Conservation (phyloP, 2,329 filamentous ascomycete species). For the Claviceps humidiphila region DNA sequence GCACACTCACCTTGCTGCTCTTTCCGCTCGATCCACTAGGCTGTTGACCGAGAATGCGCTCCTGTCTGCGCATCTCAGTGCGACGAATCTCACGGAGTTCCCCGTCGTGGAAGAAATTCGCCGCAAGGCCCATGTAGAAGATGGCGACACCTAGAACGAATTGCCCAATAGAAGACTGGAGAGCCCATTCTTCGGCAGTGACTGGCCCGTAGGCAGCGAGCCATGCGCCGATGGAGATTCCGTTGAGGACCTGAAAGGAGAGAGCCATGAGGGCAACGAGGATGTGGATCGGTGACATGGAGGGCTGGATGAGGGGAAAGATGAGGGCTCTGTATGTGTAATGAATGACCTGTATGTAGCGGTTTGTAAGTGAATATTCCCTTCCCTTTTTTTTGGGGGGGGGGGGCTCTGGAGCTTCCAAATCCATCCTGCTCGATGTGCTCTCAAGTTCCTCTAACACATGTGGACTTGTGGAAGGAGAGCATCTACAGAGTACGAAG, state of each 20-base stretch:
- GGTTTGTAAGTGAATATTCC: background rate
- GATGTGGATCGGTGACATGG: constrained; percentile 80
- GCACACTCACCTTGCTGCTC: constrained; percentile 16
- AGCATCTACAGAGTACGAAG: too few relatives aligned
- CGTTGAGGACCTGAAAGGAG: constrained; percentile 71
- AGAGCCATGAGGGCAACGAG: constrained; percentile 51
- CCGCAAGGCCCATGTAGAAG: constrained; percentile 63
- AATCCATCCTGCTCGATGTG: background rate
- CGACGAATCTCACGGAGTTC: constrained; percentile 77
- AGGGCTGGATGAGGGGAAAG: constrained; percentile 71
- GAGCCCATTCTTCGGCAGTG: constrained; percentile 37
- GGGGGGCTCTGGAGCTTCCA: too few relatives aligned
- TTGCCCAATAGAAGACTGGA: constrained; percentile 26
- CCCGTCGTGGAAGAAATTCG: constrained; percentile 83
- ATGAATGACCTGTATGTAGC: constrained; percentile 50
- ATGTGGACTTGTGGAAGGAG: too few relatives aligned
- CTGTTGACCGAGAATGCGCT: constrained; percentile 19
- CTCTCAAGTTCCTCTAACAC: too few relatives aligned
- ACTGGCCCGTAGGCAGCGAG: constrained; percentile 67
- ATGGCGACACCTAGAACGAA: constrained; percentile 54
- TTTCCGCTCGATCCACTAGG: constrained; percentile 20
- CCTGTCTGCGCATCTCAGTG: constrained; percentile 48
- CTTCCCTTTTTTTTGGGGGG: background rate
- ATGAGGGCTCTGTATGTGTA: constrained; percentile 83
- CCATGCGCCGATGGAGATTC: constrained; percentile 64